Base-by-base conservation (phyloP, 163 green algal species). In the Prototheca wickerhamii region DNA sequence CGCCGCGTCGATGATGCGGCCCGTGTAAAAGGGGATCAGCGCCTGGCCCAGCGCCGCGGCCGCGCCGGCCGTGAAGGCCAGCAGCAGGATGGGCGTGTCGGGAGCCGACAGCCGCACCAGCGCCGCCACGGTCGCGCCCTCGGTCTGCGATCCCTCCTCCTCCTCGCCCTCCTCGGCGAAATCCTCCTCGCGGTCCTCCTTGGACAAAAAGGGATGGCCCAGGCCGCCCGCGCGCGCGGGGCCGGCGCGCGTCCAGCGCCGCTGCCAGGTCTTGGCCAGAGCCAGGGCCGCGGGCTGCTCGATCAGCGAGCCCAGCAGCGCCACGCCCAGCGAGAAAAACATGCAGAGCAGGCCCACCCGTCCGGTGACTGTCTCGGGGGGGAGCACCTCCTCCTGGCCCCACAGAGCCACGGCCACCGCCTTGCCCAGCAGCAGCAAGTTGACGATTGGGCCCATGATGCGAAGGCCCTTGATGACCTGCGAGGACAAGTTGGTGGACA, bases 1-100 rank as follows among this genome's bases (percentile, higher is more conserved):
- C 3, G 87, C 87, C 28, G 79, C 86, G 73, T 94, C 86, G 4
- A 94, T 88, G 70, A 93, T 85, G 4, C 76, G 65, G 1, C 87
- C 87, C 0, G 84, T 92, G 67, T 81, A 89, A 74, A 86, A 88
- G 0, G 87, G 84, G 29, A 93, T 76, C 18, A 86, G 43, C 28
- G 72, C 72, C 49, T 86, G 65, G 4, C 77, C 80, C 33, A 93
- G 68, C 8, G 86, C 85, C 3, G 86, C 83, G n/a, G 71, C 65
- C 0, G 65, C 60, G 5, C 86, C 86, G 52, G 78, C 76, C 7
- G 67, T 58, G 64, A 92, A 90, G 21, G 84, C 86, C 42, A 81
- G 26, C 52, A 82, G 26, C 52, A 91, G 69, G 57, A 91, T 61
- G 20, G 73, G 71, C 2, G 61, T 64, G 65, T 86, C 86, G 0